These are phyloP conservation scores for Nitzschia putrida DNA, from an alignment of 108 stramenopile genomes.

Conservation along the genomic window DNA sequence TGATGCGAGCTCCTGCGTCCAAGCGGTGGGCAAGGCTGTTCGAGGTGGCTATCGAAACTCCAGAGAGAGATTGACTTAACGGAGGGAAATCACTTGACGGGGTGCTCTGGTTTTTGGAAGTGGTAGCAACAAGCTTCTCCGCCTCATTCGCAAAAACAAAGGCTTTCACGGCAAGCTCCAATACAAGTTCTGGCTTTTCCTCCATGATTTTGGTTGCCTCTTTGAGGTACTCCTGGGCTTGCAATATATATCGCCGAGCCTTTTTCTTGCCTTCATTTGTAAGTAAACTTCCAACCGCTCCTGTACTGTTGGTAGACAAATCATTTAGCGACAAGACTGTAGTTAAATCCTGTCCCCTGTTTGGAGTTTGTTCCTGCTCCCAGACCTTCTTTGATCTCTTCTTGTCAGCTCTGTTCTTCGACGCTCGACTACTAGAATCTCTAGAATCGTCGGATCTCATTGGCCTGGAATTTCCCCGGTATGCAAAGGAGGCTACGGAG, in stretches of 20 bases:
- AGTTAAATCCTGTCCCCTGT: no score
- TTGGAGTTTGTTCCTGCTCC: no score
- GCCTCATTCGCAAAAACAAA: constrained; percentile 30
- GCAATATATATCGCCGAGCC: not conserved
- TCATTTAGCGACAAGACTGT: no score
- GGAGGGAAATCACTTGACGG: not conserved
- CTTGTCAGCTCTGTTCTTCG: no score
- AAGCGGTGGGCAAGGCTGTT: constrained; percentile 5
- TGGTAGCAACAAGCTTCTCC: not conserved
- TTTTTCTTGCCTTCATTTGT: constrained; percentile 1
- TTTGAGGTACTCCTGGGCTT: constrained; percentile 9
- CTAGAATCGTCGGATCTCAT: no score
- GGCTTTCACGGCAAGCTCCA: constrained; percentile 18
- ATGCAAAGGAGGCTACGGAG: no score
- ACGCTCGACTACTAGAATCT: no score
- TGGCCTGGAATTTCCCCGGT: no score
- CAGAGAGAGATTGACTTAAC: not conserved
- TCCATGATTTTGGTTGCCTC: constrained; percentile 5
- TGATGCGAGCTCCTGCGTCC: not conserved
- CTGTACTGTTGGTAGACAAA: no score
- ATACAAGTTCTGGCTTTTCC: constrained; percentile 1
- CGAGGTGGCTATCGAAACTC: not conserved
- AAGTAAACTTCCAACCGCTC: not conserved
- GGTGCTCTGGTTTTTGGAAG: not conserved
- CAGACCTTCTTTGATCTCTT: no score